Base-by-base conservation (phyloP, 352 stramenopile genomes). In the Globisporangium parvum region DNA sequence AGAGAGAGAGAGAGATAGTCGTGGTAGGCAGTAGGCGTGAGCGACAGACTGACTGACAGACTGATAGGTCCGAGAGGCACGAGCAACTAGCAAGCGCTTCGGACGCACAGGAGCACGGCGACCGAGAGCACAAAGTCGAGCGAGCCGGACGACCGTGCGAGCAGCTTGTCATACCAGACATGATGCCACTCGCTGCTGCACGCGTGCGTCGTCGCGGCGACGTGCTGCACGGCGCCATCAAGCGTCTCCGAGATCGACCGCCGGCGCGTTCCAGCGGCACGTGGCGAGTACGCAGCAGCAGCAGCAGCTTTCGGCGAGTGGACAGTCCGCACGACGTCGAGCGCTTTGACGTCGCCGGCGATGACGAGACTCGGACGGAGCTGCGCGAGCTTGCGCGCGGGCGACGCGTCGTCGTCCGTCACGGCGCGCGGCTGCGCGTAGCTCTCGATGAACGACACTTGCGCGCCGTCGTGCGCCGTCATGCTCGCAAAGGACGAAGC, bases 311-410 rank as follows among this genome's bases (percentile, higher is more conserved):
- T 60, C 1, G 70, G 70, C 20, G 70, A 79, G 35, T 70, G 67
- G 23, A 79, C 61, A 2, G 69, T 68, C 1, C 53, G 57, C 40
- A 79, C 70, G 15, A 42, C 62, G 11, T 73, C 61, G 3, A 79
- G 62, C 3, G 67, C 56, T 10, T 62, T 40, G 11, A 31, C 41
- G 31, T 78, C 64, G 18, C 64, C 67, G 11, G 60, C 70, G 24
- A 75, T 65, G 9, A 75, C 49, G 28, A 78, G 57, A 47, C 48
- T 72, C 3, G 60, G 63, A 18, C 63, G 47, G 11, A 62, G 60
- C 41, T 60, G 60, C 31, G 49, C 46, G 23, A 40, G n/a, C 28
- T 53, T 53, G 46, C 26, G n/a, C 5, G 23, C 20, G 15, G 51
- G 31, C 6, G 21, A 6, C 0, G 47, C 50, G 2, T 59, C 6